Evolutionary conservation across 2,329 filamentous ascomycete species (phyloP).

Genomic region (Cladosporium sp.): DNA sequence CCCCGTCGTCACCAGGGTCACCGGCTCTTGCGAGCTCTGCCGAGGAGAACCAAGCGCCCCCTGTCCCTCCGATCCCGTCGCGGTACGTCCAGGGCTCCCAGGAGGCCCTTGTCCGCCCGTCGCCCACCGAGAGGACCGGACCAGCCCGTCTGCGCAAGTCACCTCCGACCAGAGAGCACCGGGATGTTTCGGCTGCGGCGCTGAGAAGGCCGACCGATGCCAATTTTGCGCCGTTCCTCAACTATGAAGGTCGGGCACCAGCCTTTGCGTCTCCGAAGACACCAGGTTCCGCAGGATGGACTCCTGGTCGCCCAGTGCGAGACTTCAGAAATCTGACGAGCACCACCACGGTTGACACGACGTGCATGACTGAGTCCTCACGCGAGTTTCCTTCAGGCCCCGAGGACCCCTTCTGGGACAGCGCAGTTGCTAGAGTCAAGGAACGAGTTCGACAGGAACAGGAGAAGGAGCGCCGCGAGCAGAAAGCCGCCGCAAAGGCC

Average conservation of each 20-base stretch:
- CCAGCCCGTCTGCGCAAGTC: not conserved
- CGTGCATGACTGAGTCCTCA: not conserved
- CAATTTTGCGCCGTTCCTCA: conserved; percentile 2
- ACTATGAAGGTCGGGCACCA: not conserved
- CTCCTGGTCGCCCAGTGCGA: too few relatives aligned
- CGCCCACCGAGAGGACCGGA: not conserved
- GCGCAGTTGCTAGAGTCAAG: conserved; percentile 4
- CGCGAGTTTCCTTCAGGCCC: conserved; percentile 7
- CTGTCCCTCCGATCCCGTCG: conserved; percentile 4
- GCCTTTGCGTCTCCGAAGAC: not conserved
- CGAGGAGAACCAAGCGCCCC: not conserved
- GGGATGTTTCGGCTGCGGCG: not conserved
- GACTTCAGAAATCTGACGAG: not conserved
- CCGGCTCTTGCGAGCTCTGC: too few relatives aligned
- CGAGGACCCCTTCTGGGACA: conserved; percentile 1
- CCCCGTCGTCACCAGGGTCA: not conserved
- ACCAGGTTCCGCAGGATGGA: not conserved
- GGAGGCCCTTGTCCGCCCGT: not conserved
- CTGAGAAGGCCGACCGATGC: not conserved
- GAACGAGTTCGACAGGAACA: conserved; percentile 2
- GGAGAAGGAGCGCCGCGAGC: conserved; percentile 8
- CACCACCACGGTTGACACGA: not conserved
- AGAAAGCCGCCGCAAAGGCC: conserved; percentile 5
- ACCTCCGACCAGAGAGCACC: not conserved
- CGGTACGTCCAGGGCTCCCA: not conserved